A percentile compares a stretch with the other conserved stretches of the same genome.
Conservation (phyloP, 495 filamentous ascomycete genomes). For the Aspergillus conjunctus region DNA sequence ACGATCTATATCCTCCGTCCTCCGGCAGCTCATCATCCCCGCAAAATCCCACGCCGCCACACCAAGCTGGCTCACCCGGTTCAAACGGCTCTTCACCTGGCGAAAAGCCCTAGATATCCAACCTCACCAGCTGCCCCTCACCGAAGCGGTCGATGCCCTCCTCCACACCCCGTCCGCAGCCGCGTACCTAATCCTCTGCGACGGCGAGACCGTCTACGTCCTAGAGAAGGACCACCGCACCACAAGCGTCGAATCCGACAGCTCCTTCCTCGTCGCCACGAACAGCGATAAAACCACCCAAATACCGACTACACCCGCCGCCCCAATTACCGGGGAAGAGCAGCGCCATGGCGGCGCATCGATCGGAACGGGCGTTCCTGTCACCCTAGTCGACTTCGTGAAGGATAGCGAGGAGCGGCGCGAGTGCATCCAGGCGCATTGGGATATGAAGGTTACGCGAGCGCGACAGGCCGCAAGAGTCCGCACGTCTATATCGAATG, state of each 20-base stretch:
- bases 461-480: conserved; percentile 15
- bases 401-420: conserved; percentile 45
- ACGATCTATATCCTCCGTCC: conserved; percentile 55
- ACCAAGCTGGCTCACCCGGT: too few relatives aligned
- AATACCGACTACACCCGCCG: neutral
- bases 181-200: conserved; percentile 60
- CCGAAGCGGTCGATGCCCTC: conserved; percentile 34
- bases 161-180: conserved; percentile 49
- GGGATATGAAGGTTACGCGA: conserved; percentile 34
- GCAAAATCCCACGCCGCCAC: neutral
- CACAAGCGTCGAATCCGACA: conserved; percentile 40
- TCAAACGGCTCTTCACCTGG: too few relatives aligned
- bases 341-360: conserved; percentile 22
- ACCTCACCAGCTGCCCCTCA: conserved; percentile 23
- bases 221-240: conserved; percentile 61
- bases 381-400: conserved; percentile 38
- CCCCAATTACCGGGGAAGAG: neutral
- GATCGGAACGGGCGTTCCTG: conserved; percentile 20
- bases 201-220: conserved; percentile 44
- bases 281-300: conserved; percentile 52
- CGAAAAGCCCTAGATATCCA: neutral
- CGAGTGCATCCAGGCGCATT: conserved; percentile 42
- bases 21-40: conserved; percentile 50
- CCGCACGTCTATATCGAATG: neutral
- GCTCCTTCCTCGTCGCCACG: conserved; percentile 57